Percentiles rank a stretch among this genome's conserved stretches.
phyloP scores from a whole-genome alignment of 441 rosid species.

The Populus tomentosa region DNA sequence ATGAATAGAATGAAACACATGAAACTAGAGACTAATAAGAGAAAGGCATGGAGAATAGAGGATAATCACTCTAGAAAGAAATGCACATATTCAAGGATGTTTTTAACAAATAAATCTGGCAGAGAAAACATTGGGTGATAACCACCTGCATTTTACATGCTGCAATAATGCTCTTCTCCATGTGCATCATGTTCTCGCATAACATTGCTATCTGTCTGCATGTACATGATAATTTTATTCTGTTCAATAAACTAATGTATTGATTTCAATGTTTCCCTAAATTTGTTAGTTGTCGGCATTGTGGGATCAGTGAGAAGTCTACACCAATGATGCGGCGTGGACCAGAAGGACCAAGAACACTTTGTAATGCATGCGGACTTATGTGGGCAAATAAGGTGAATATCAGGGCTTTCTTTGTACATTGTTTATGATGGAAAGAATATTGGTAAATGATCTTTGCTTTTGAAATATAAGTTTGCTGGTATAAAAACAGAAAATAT shows the following conservation, averaged over 20 bases:
- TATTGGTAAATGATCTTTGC: not conserved
- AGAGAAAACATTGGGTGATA: not conserved
- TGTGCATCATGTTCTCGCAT: not conserved
- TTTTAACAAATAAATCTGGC: not conserved
- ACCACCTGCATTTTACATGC: not conserved
- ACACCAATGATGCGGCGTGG: slow-evolving; percentile 74
- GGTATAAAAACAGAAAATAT: not conserved
- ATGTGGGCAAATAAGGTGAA: slow-evolving; percentile 74
- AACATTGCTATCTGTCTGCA: not conserved
- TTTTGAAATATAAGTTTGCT: not conserved
- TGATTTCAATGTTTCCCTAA: not conserved
- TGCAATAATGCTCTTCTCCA: not conserved
- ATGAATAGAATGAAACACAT: no score
- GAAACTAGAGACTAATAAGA: no score
- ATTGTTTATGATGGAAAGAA: not conserved
- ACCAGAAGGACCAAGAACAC: slow-evolving; percentile 68
- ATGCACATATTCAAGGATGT: no score
- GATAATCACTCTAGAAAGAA: not conserved
- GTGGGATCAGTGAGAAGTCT: slow-evolving; percentile 59
- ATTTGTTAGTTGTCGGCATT: slow-evolving; percentile 46
- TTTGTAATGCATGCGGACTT: slow-evolving; percentile 66
- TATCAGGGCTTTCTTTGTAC: not conserved
- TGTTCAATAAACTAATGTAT: not conserved
- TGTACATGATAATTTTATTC: not conserved
- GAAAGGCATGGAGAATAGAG: not conserved